These are phyloP conservation scores for Trifolium subterraneum DNA, from an alignment of 306 rosid species.

Conservation along the genomic window DNA sequence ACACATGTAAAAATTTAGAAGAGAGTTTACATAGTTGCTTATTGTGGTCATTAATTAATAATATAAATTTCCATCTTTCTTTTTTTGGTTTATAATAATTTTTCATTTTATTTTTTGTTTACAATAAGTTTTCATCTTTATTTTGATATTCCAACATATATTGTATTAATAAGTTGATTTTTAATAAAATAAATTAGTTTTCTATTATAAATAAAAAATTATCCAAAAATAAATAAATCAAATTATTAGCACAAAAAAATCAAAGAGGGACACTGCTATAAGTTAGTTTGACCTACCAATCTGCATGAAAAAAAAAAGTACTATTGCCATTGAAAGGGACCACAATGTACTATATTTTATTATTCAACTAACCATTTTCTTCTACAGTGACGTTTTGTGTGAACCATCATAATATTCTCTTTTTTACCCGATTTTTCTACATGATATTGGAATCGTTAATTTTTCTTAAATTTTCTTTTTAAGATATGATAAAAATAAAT, in stretches of 20 bases:
- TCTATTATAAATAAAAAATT: not conserved
- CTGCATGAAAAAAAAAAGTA: constrained; percentile 37
- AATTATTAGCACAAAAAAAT: not conserved
- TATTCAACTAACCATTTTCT: constrained; percentile 45
- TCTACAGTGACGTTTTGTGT: constrained; percentile 48
- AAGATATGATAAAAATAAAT: not conserved
- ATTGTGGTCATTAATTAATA: no score
- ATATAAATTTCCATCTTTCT: no score
- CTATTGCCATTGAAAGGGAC: constrained; percentile 28
- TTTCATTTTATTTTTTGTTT: no score
- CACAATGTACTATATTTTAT: constrained; percentile 34
- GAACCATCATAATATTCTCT: constrained; percentile 29
- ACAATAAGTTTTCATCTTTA: no score
- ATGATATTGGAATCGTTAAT: not conserved
- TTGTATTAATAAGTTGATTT: no score
- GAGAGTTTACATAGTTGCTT: no score
- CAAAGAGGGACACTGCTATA: constrained; percentile 5
- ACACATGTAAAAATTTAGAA: no score
- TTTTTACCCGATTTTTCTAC: not conserved
- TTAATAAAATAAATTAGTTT: no score
- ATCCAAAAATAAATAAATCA: not conserved
- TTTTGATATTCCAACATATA: no score
- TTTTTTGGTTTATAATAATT: no score
- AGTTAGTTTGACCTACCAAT: constrained; percentile 44
- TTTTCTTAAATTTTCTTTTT: not conserved